Evolutionary conservation across 768 basidiomycete genomes (phyloP).

Genomic region (Mycena chlorophos): DNA sequence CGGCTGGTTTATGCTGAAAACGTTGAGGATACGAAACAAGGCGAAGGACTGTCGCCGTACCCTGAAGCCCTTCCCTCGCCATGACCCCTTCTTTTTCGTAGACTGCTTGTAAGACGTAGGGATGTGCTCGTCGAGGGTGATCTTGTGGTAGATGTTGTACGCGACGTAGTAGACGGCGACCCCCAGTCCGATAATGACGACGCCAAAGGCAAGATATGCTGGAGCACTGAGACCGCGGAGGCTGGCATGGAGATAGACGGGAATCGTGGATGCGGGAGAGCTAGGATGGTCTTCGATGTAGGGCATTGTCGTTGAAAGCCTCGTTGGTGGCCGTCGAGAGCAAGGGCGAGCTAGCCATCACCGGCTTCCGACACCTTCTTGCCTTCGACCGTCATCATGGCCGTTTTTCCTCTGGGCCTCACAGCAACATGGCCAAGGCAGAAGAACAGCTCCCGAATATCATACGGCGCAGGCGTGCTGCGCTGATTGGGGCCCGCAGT

Average conservation of each 20-base stretch:
- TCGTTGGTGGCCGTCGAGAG: background rate
- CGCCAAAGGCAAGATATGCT: constrained; percentile 13
- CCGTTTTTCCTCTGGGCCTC: too few relatives aligned
- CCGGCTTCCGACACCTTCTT: background rate
- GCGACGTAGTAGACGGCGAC: constrained; percentile 14
- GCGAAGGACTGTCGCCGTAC: background rate
- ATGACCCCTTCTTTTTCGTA: constrained; percentile 9
- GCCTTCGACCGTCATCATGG: background rate
- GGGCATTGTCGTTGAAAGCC: constrained; percentile 6
- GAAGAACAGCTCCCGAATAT: background rate
- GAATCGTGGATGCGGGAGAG: constrained; percentile 11
- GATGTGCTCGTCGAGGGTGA: constrained; percentile 1
- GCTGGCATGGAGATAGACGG: constrained; percentile 2
- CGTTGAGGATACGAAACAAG: background rate
- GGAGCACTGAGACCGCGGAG: constrained; percentile 7
- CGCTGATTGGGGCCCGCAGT: background rate
- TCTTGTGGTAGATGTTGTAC: constrained; percentile 10
- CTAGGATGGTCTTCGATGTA: constrained; percentile 3
- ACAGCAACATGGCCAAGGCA: too few relatives aligned
- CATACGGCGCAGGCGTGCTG: background rate
- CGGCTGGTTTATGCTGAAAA: background rate
- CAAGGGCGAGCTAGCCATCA: background rate
- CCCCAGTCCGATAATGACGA: constrained; percentile 10
- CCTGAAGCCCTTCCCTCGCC: background rate
- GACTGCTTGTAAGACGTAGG: constrained; percentile 2